Percentiles rank a stretch among this genome's conserved stretches.
Conservation (phyloP, 371 early-diverging fungal species). For the Mucor piriformis region DNA sequence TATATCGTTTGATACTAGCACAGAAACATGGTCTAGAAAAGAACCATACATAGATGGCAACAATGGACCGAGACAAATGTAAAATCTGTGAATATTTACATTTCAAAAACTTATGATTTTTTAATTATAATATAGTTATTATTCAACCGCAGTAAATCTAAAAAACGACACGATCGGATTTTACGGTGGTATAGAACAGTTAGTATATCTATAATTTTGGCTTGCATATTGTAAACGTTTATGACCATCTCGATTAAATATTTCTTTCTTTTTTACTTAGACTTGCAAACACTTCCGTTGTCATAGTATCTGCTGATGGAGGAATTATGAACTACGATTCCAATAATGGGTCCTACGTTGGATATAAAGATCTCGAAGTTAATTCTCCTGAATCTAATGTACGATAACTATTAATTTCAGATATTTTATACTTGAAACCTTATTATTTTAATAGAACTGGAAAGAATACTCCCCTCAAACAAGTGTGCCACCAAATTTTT, state of each 20-base stretch:
- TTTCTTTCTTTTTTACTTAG: neutral
- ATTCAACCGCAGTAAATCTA: neutral
- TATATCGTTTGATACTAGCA: neutral
- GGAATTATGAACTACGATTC: neutral
- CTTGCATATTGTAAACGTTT: too few relatives aligned
- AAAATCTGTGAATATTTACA: too few relatives aligned
- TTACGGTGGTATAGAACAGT: slow-evolving; percentile 11
- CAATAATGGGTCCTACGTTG: neutral
- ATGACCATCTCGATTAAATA: too few relatives aligned
- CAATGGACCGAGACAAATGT: slow-evolving; percentile 1
- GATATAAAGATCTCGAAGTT: neutral
- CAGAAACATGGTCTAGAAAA: neutral
- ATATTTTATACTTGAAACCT: too few relatives aligned
- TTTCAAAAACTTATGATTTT: too few relatives aligned
- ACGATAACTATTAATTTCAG: too few relatives aligned
- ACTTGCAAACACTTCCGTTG: neutral
- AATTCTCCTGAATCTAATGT: neutral
- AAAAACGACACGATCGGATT: slow-evolving; percentile 2
- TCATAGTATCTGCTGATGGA: neutral
- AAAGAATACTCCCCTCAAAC: slow-evolving; percentile 1
- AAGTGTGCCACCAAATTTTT: neutral
- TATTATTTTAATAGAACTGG: neutral
- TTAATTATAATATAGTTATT: neutral
- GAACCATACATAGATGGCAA: neutral
- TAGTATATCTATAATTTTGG: neutral